Conservation (phyloP, 441 rosid genomes). For the Populus hybrid region DNA sequence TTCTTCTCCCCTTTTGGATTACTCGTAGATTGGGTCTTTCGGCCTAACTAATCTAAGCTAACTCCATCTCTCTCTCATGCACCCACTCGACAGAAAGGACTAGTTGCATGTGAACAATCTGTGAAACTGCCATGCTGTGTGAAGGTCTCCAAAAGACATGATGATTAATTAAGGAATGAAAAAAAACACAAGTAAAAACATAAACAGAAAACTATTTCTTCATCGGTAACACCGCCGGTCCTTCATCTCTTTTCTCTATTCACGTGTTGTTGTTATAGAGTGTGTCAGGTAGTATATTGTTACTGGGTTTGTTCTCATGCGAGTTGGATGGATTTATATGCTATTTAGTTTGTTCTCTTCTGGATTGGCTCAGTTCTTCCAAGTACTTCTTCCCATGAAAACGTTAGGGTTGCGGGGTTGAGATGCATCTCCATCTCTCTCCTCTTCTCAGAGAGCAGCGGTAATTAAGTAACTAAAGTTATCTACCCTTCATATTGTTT, state of each 20-base stretch:
- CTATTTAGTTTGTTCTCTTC: slow-evolving; percentile 31
- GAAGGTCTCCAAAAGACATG: slow-evolving; percentile 7
- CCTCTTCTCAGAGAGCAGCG: not conserved
- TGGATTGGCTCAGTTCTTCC: slow-evolving; percentile 31
- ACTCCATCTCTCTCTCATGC: not conserved
- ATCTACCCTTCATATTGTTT: too few species aligned
- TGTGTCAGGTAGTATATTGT: slow-evolving; percentile 21
- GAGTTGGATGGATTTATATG: slow-evolving; percentile 29
- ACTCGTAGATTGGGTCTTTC: not conserved
- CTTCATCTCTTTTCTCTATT: slow-evolving; percentile 31
- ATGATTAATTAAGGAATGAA: not conserved
- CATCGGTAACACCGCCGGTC: slow-evolving; percentile 37
- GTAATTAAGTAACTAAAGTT: not conserved
- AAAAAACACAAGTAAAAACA: not conserved
- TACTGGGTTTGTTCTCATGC: slow-evolving; percentile 51
- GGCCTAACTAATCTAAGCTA: not conserved
- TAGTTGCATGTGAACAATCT: slow-evolving; percentile 50
- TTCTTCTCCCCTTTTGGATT: slow-evolving; percentile 1
- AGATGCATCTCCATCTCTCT: slow-evolving; percentile 3
- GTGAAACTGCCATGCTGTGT: slow-evolving; percentile 39
- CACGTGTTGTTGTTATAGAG: slow-evolving; percentile 52
- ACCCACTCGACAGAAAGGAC: not conserved
- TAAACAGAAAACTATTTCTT: not conserved
- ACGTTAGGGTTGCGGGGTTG: slow-evolving; percentile 21
- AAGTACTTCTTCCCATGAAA: slow-evolving; percentile 34